These are phyloP conservation scores for Ogataea saltuana DNA, from an alignment of 805 yeast species.

Conservation along the genomic window DNA sequence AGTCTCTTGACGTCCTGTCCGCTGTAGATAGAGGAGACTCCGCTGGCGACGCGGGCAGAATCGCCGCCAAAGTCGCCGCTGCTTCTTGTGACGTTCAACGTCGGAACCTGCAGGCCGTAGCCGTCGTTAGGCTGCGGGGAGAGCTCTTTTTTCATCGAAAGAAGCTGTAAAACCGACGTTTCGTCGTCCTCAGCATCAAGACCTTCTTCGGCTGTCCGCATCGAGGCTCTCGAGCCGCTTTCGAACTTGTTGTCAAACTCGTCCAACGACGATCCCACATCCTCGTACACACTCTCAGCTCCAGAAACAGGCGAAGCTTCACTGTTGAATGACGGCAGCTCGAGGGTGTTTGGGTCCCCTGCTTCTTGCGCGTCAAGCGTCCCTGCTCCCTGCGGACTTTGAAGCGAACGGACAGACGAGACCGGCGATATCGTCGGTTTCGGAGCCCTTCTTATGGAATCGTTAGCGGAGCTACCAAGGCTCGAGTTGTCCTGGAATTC, in stretches of 20 bases:
- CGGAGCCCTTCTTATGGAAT: too few relatives aligned
- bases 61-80: not conserved
- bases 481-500: not conserved
- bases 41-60: too few relatives aligned
- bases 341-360: not conserved
- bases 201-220: slow-evolving; percentile 4
- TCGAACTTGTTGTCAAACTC: slow-evolving; percentile 29
- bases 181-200: slow-evolving; percentile 23
- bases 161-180: slow-evolving; percentile 25
- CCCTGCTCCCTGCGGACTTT: not conserved
- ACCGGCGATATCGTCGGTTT: too few relatives aligned
- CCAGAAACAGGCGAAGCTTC: slow-evolving; percentile 7
- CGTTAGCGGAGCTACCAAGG: too few relatives aligned
- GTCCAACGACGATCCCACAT: slow-evolving; percentile 28
- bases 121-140: slow-evolving; percentile 19
- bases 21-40: slow-evolving; percentile 21
- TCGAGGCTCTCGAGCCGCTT: slow-evolving; percentile 2
- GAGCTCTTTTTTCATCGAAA: slow-evolving; percentile 30
- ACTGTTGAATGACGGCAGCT: not conserved
- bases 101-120: slow-evolving; percentile 13
- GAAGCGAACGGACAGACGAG: not conserved
- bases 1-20: slow-evolving; percentile 25
- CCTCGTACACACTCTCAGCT: slow-evolving; percentile 18
- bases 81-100: slow-evolving; percentile 5
- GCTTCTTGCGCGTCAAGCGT: too few relatives aligned